Conservation (phyloP, 495 filamentous ascomycete species). For the Podospora sp. region DNA sequence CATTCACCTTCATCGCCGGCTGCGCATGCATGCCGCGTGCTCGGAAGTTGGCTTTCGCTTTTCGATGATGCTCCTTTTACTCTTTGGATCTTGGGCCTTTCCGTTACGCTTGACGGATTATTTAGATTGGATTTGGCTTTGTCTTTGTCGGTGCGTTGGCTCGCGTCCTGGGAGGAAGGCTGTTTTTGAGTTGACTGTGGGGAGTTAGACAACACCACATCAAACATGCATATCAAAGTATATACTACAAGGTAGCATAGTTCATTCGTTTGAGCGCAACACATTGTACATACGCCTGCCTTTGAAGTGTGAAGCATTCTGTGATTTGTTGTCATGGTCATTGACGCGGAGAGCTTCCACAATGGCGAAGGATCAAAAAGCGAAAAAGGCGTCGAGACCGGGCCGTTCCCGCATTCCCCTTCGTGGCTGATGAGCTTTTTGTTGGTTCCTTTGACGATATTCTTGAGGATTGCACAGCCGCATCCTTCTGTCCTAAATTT, state of each 20-base stretch:
- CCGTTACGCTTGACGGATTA: not conserved
- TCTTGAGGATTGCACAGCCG: too few species aligned
- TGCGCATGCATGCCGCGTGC: not conserved
- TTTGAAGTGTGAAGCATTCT: not conserved
- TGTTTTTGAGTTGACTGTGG: not conserved
- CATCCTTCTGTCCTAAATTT: too few species aligned
- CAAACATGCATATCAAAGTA: not conserved
- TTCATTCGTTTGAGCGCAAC: not conserved
- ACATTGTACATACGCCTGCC: not conserved
- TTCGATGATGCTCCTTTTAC: not conserved
- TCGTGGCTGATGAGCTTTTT: too few species aligned
- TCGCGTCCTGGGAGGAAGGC: not conserved
- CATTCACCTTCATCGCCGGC: not conserved
- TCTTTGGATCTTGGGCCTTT: not conserved
- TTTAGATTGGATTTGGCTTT: not conserved
- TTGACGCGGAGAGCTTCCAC: too few species aligned
- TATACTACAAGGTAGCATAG: not conserved
- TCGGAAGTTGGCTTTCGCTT: not conserved
- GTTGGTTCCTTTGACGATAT: too few species aligned
- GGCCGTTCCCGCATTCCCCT: too few species aligned
- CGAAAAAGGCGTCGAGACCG: too few species aligned
- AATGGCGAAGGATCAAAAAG: too few species aligned
- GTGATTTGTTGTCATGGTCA: too few species aligned
- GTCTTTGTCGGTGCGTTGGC: not conserved
- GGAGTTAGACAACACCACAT: not conserved